Conservation (phyloP, 805 yeast genomes). For the Cyberlindnera subsufficiens region DNA sequence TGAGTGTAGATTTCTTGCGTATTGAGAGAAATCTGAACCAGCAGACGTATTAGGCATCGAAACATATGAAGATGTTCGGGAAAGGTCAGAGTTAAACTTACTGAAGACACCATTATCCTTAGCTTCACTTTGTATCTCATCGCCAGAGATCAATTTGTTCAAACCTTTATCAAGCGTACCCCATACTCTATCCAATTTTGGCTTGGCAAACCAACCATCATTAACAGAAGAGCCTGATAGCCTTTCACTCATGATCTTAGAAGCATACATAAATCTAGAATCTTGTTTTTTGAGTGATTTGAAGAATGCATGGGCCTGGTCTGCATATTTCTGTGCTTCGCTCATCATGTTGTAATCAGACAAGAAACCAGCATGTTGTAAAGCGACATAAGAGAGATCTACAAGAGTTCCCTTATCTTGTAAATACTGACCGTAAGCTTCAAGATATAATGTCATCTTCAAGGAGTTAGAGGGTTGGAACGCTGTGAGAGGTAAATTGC, state of each 20-base stretch:
- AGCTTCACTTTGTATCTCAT: conserved; percentile 42
- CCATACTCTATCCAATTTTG: conserved; percentile 79
- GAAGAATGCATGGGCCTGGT: conserved; percentile 35
- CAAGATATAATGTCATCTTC: conserved; percentile 28
- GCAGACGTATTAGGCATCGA: conserved; percentile 11
- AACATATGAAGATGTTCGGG: conserved; percentile 40
- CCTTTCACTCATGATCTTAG: conserved; percentile 38
- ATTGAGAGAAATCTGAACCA: conserved; percentile 2
- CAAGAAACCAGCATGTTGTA: conserved; percentile 61
- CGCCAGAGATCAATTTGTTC: conserved; percentile 81
- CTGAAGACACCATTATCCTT: conserved; percentile 52
- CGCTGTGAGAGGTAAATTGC: conserved; percentile 38
- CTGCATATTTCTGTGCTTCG: conserved; percentile 62
- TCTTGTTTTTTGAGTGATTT: conserved; percentile 34
- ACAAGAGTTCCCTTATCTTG: conserved; percentile 21
- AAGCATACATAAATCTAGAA: conserved; percentile 26
- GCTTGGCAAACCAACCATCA: conserved; percentile 73
- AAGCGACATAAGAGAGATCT: conserved; percentile 53
- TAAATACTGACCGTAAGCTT: conserved; percentile 15
- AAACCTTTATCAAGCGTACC: conserved; percentile 79
- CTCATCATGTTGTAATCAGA: conserved; percentile 58
- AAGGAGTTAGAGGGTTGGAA: conserved; percentile 10
- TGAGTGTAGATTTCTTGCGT: conserved; percentile 4
- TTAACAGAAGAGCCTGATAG: conserved; percentile 41
- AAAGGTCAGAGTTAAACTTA: conserved; percentile 63